These are phyloP conservation scores for Colletotrichum filicis DNA, from an alignment of 2,329 filamentous ascomycete species.

Conservation along the genomic window DNA sequence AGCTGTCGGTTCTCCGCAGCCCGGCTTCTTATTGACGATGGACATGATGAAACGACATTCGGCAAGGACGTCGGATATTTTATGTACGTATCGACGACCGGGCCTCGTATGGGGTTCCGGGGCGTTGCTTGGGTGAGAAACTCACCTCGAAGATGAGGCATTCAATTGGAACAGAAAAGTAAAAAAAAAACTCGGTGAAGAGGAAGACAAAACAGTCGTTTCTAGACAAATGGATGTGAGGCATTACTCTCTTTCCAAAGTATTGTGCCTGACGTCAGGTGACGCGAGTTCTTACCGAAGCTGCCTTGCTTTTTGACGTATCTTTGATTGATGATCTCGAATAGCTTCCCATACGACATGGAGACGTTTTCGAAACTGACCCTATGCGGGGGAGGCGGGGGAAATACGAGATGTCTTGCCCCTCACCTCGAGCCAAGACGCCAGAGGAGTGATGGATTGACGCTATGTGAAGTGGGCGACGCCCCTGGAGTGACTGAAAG, in stretches of 20 bases:
- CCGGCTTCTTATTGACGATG: conserved; percentile 26
- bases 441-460: background rate
- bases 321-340: background rate
- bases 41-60: conserved; percentile 32
- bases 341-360: background rate
- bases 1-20: conserved; percentile 17
- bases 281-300: background rate
- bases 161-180: background rate
- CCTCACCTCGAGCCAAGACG: conserved; percentile 11
- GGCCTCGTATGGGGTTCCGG: conserved; percentile 4
- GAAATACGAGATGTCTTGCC: background rate
- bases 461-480: background rate
- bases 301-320: background rate
- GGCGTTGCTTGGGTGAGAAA: conserved; percentile 4
- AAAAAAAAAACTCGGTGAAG: conserved; percentile 1
- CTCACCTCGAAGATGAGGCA: background rate
- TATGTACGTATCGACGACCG: conserved; percentile 18
- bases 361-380: background rate
- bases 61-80: conserved; percentile 24
- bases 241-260: conserved; percentile 1
- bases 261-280: background rate
- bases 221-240: conserved; percentile 24
- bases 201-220: conserved; percentile 10
- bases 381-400: background rate
- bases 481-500: background rate